A percentile compares a stretch with the other conserved stretches of the same genome.
These are phyloP conservation scores for Aspergillus coremiiformis DNA, from an alignment of 495 filamentous ascomycete genomes.

Conservation along the genomic window DNA sequence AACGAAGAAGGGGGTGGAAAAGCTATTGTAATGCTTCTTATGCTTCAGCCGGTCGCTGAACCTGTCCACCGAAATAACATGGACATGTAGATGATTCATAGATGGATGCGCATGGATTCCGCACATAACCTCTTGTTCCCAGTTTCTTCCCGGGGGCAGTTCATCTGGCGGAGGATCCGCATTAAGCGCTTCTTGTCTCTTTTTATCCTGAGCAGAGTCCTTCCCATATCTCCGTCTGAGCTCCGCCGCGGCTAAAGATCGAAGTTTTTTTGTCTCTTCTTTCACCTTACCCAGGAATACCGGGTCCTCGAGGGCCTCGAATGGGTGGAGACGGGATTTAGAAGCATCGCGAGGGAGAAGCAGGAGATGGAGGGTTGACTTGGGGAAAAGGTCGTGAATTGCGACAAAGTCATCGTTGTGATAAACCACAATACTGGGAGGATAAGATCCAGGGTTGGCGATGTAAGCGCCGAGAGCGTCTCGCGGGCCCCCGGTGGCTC, in stretches of 20 bases:
- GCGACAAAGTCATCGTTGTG: constrained; percentile 65
- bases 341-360: constrained; percentile 67
- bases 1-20: constrained; percentile 82
- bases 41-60: constrained; percentile 64
- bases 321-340: constrained; percentile 61
- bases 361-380: constrained; percentile 76
- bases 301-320: constrained; percentile 66
- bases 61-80: constrained; percentile 73
- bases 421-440: constrained; percentile 56
- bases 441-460: constrained; percentile 55
- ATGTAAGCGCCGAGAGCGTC: constrained; percentile 63
- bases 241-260: constrained; percentile 62
- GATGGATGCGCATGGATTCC: constrained; percentile 83
- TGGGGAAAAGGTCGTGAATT: constrained; percentile 79
- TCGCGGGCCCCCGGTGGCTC: constrained; percentile 36
- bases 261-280: constrained; percentile 53
- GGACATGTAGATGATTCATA: constrained; percentile 90
- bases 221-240: constrained; percentile 62
- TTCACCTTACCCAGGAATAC: constrained; percentile 61
- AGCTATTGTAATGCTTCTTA: constrained; percentile 87
- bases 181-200: constrained; percentile 49
- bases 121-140: constrained; percentile 63
- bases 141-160: constrained; percentile 68
- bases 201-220: constrained; percentile 52
- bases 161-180: constrained; percentile 34